Evolutionary conservation across 75 land plant species (phyloP).

Genomic region (Pseudotsuga menziesii): DNA sequence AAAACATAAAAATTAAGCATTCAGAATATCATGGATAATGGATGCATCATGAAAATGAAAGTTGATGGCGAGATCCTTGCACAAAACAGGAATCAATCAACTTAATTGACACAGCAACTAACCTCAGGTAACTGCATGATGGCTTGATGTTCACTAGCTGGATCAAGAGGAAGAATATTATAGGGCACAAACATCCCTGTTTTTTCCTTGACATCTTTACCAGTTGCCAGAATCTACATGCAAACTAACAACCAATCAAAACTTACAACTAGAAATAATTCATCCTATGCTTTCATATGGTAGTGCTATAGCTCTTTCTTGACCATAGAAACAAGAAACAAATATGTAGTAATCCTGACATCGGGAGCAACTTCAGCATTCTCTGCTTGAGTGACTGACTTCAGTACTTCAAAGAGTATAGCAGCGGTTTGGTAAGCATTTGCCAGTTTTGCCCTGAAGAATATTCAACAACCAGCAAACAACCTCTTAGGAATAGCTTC

Average conservation of each 20-base stretch:
- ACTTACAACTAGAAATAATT: conserved; percentile 9
- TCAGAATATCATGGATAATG: too few species aligned
- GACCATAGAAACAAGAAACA: not conserved
- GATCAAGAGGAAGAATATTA: conserved; percentile 91
- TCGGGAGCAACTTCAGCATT: conserved; percentile 40
- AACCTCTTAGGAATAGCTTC: not conserved
- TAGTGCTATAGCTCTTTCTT: not conserved
- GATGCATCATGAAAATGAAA: not conserved
- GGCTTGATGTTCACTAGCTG: conserved; percentile 59
- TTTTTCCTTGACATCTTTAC: conserved; percentile 45
- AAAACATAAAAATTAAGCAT: conserved; percentile 15
- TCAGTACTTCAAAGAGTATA: conserved; percentile 77
- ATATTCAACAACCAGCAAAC: not conserved
- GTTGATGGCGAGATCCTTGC: too few species aligned
- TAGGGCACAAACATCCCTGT: conserved; percentile 54
- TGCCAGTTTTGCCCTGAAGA: conserved; percentile 48
- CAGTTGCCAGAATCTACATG: conserved; percentile 45
- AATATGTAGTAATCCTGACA: conserved; percentile 16
- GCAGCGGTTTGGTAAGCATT: conserved; percentile 59
- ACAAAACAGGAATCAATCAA: not conserved
- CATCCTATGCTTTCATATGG: not conserved
- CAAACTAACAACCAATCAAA: not conserved
- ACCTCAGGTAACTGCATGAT: conserved; percentile 94
- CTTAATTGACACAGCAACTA: not conserved
- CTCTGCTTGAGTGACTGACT: conserved; percentile 47